Evolutionary conservation across 1,139 yeast species (phyloP), one percentile per base, ranked within the genome.

Genomic region (Kodamaea ohmeri): DNA sequence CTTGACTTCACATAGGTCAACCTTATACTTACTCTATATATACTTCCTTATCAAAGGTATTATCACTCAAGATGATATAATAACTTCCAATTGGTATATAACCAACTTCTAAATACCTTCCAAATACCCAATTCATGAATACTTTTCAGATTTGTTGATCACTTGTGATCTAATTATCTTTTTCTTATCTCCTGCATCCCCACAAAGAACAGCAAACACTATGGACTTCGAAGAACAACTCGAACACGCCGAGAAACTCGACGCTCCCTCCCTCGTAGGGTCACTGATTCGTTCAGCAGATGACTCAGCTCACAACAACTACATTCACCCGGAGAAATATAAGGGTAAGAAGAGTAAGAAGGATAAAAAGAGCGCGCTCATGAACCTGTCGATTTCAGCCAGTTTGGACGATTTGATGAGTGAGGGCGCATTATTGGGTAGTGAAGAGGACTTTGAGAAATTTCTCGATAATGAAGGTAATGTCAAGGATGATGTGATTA

Each of bases 381-480:
- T 51, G 46, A 56, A 50, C 41, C 43, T 49, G 20, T 50, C 61
- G 19, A 53, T 70, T 22, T 56, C 72, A 32, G 73, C 78, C 20
- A 67, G 78, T 0, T 68, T 78, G 47, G 81, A 73, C 44, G 82
- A 79, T 32, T 65, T 78, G 50, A 73, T 70, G 42, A 72, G 60
- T 32, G 84, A 78, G 50, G 85, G 86, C 16, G 84, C 83, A 0
- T 61, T 80, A 38, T 52, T 78, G 47, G 76, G 77, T 7, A 76
- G 78, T 16, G 83, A 78, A 41, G 80, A 71, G 45, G 74, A 70
- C 47, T 71, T 79, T 47, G 80, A 73, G 17, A 60, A 62, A 25
- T 65, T 74, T 37, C 60, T 79, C 49, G 83, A 78, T 47, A 62
- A 63, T 11, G 65, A 67, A 32, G 85, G 84, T 2, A 64, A 71